A percentile compares a stretch with the other conserved stretches of the same genome.
Conservation (phyloP, 345 rosid species). For the Mallotus nudiflorus region DNA sequence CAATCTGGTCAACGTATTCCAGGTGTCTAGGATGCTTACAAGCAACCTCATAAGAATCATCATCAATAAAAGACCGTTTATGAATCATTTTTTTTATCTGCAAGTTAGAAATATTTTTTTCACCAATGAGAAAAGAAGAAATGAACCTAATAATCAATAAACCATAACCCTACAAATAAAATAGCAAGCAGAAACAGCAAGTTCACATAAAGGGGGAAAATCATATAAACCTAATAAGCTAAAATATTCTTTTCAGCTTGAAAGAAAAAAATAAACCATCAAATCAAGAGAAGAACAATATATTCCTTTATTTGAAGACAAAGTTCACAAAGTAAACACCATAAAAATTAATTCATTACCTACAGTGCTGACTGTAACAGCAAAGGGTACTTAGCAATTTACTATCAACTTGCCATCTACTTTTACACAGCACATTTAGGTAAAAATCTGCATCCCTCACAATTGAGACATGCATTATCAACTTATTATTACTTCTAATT, state of each 20-base stretch:
- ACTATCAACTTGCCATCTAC: neutral
- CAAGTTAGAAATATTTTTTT: neutral
- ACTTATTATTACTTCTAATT: neutral
- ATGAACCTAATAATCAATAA: too few relatives aligned
- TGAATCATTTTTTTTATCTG: slow-evolving; percentile 43
- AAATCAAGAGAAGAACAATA: too few relatives aligned
- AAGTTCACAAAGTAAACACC: neutral
- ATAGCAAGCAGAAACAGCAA: neutral
- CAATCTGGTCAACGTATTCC: slow-evolving; percentile 30
- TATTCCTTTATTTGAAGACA: neutral
- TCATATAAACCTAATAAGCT: neutral
- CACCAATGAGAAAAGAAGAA: neutral
- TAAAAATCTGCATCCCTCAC: neutral
- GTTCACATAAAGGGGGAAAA: neutral
- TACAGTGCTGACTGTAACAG: neutral
- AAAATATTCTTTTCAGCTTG: too few relatives aligned
- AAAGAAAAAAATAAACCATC: too few relatives aligned
- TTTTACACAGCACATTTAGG: neutral
- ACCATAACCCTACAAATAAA: neutral
- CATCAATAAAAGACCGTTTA: slow-evolving; percentile 51
- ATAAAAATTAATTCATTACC: neutral
- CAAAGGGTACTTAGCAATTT: neutral
- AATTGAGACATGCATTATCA: neutral
- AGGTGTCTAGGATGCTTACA: slow-evolving; percentile 46
- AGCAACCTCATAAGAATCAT: slow-evolving; percentile 38